phyloP scores from a whole-genome alignment of 163 green algal species.

The Botryococcus braunii region DNA sequence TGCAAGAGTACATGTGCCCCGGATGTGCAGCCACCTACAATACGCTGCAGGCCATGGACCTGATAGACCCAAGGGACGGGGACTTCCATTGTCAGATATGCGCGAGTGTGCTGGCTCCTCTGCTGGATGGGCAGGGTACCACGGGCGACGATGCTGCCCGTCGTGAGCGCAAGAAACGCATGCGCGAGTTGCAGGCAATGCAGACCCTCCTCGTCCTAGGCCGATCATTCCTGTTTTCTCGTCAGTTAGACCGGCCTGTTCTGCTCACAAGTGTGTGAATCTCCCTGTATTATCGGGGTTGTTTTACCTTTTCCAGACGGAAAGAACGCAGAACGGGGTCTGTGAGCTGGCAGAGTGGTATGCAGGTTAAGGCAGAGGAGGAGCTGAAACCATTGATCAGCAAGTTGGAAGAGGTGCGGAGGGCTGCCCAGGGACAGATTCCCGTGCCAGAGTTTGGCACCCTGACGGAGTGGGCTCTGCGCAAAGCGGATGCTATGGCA shows the following conservation, averaged over 20 bases:
- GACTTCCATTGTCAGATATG: conserved; percentile 40
- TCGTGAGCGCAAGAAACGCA: conserved; percentile 7
- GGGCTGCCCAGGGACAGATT: background rate
- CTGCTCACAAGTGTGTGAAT: background rate
- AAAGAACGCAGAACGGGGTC: background rate
- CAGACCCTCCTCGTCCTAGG: background rate
- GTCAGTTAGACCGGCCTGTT: background rate
- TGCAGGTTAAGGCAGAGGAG: conserved; percentile 9
- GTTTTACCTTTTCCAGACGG: background rate
- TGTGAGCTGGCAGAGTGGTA: background rate
- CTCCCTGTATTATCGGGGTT: background rate
- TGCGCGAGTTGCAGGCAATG: conserved; percentile 11
- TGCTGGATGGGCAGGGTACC: background rate
- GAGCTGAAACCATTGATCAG: conserved; percentile 22
- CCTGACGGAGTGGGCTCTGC: conserved; percentile 23
- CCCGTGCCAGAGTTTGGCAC: conserved; percentile 30
- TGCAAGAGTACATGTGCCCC: conserved; percentile 33
- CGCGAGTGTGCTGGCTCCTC: background rate
- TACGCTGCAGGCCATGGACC: conserved; percentile 25
- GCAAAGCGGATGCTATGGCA: background rate
- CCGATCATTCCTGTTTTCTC: background rate
- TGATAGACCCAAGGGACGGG: conserved; percentile 26
- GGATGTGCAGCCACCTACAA: conserved; percentile 25
- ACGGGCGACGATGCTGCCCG: conserved; percentile 10
- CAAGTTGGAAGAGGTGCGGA: conserved; percentile 25